These are phyloP conservation scores for Gremmenia infestans DNA, from an alignment of 2,329 filamentous ascomycete species.

Conservation along the genomic window DNA sequence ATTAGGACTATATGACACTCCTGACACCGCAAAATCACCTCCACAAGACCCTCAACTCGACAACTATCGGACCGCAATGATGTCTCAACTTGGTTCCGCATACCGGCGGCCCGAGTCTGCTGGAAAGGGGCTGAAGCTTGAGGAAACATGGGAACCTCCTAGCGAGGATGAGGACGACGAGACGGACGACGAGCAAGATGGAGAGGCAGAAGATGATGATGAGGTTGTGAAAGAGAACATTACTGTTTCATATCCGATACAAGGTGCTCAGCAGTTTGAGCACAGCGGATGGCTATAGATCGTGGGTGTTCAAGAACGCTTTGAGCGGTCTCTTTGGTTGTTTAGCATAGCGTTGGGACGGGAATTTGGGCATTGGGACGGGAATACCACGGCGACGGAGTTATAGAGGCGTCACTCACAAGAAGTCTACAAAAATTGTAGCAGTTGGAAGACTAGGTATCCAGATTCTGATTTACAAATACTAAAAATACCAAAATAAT, in stretches of 20 bases:
- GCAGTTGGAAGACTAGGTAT: neutral
- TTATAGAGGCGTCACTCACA: neutral
- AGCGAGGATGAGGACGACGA: slow-evolving; percentile 50
- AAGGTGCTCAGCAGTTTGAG: neutral
- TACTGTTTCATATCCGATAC: neutral
- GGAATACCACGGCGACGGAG: neutral
- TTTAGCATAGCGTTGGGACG: slow-evolving; percentile 9
- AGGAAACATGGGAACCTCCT: slow-evolving; percentile 73
- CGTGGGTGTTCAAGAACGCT: neutral
- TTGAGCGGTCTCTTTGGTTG: slow-evolving; percentile 4
- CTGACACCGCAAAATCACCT: slow-evolving; percentile 45
- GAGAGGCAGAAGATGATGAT: slow-evolving; percentile 26
- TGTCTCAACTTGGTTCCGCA: slow-evolving; percentile 48
- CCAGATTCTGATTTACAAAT: neutral
- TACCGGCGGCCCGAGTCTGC: slow-evolving; percentile 43
- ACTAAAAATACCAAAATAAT: neutral
- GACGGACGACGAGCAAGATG: slow-evolving; percentile 42
- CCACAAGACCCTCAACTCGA: slow-evolving; percentile 44
- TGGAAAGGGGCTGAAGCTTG: slow-evolving; percentile 73
- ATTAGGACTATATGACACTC: slow-evolving; percentile 75
- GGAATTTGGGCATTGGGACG: slow-evolving; percentile 1
- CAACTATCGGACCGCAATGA: slow-evolving; percentile 47
- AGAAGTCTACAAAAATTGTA: neutral
- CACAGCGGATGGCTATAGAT: slow-evolving; percentile 7
- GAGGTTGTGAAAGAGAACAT: slow-evolving; percentile 1